Evolutionary conservation across 1,284 basidiomycete species (phyloP), one percentile per base, ranked within the genome.

Genomic region (Moesziomyces parantarcticus): DNA sequence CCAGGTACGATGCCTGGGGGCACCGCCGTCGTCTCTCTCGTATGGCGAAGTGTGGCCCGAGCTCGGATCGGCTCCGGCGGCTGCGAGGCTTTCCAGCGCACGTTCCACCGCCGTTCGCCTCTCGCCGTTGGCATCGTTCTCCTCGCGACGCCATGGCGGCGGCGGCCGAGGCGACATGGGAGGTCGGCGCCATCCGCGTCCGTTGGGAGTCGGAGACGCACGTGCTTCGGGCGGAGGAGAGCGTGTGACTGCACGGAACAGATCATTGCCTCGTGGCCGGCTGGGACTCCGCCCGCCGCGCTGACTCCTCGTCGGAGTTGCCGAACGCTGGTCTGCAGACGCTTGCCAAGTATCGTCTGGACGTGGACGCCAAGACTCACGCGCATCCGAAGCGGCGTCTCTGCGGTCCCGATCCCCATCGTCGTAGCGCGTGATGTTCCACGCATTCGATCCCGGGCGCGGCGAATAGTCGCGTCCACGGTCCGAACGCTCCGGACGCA

Each of bases 21-120:
- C 34, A 4, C 29, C 26, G 7, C 20, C 41, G 0, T 50, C 32
- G 20, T 29, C 29, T 29, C 29, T 10, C 29, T 29, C 29, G 8
- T 29, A 29, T 11, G 29, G 29, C 29, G 29, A 5, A 2, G 9
- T 11, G 8, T 29, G 36, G 25, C 7, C 14, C 13, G 18, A 36
- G 32, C 9, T 54, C 32, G 50, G 18, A 16, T 61, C 58, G 3
- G 54, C 50, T n/a, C 65, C 65, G 11, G 43, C 50, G 14, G 48
- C 43, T 13, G 44, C 43, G 11, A 67, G 50, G n/a, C 56, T 50
- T 22, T 57, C 65, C 8, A 67, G 18, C 8, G 65, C 65, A 1
- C 55, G 65, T 39, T 61, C 58, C 6, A 67, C 58, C 11, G 58
- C 65, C 9, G 34, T 36, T 50, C 61, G 14, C 44, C 54, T n/a